Percentiles rank a stretch among this genome's conserved stretches.
These are phyloP conservation scores for Zasmidium cellare DNA, from an alignment of 2,329 filamentous ascomycete species.

Conservation along the genomic window DNA sequence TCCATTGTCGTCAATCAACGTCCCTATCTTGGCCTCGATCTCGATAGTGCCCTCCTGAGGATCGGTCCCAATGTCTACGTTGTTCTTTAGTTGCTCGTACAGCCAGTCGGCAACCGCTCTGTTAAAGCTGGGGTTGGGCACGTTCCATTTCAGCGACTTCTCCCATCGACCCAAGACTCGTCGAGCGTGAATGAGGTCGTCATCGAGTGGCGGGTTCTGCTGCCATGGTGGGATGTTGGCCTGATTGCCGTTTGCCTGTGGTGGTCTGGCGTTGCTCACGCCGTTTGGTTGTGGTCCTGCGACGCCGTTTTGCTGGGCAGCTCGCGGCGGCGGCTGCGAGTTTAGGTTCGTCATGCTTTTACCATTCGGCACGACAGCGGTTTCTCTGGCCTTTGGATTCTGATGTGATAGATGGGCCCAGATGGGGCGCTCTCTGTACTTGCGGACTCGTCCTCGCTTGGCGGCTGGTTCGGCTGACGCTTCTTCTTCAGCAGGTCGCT, in stretches of 20 bases:
- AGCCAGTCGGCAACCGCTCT: slow-evolving; percentile 32
- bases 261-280: neutral
- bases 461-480: slow-evolving; percentile 23
- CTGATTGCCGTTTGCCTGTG: slow-evolving; percentile 7
- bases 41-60: slow-evolving; percentile 74
- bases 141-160: slow-evolving; percentile 29
- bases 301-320: neutral
- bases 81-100: slow-evolving; percentile 18
- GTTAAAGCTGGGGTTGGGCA: slow-evolving; percentile 25
- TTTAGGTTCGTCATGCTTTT: neutral
- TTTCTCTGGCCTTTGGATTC: slow-evolving; percentile 27
- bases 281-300: neutral
- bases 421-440: slow-evolving; percentile 32
- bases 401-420: slow-evolving; percentile 34
- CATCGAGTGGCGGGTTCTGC: slow-evolving; percentile 23
- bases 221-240: slow-evolving; percentile 2
- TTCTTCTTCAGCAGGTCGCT: slow-evolving; percentile 28
- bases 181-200: slow-evolving; percentile 27
- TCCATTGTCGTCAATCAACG: slow-evolving; percentile 71
- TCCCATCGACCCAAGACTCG: slow-evolving; percentile 32
- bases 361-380: slow-evolving; percentile 5
- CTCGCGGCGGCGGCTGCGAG: slow-evolving; percentile 10
- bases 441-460: slow-evolving; percentile 30
- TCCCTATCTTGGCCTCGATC: slow-evolving; percentile 91
- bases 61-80: slow-evolving; percentile 57